Evolutionary conservation across 2,329 filamentous ascomycete genomes (phyloP), one percentile per base, ranked within the genome.

Genomic region (Aureobasidium sp.): DNA sequence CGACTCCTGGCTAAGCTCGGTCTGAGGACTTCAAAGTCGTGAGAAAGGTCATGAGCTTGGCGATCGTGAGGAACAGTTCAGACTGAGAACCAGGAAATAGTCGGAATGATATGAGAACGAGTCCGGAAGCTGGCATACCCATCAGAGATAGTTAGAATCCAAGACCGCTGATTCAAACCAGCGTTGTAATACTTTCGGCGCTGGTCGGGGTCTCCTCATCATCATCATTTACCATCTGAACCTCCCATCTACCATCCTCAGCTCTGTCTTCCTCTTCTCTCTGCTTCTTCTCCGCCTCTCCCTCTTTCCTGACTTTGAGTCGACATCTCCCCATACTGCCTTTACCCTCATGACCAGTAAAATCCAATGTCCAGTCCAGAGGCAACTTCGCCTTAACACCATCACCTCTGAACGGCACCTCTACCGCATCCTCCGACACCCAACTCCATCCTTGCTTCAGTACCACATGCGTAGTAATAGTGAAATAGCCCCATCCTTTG

Each of bases 391-490:
- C 74, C 53, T 78, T 77, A 13, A 67, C 69, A 11, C 33, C 29
- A 29, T 45, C 18, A 74, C 74, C 10, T 74, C 77, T 25, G 33
- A 76, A 71, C 1, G 71, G 71, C 20, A 74, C 71, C 38, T 74
- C 71, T 25, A 74, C 71, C 11, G 77, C 77, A 29, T 80, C 78
- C 23, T 77, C 75, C 7, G 77, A 76, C 1, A 83, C 72, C 82
- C 82, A 84, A 7, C 71, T 74, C 61, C 81, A 84, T 1, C 80
- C 79, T 7, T 76, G 73, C 54, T 82, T 82, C 38, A 84, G 71
- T 2, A 82, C 71, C 4, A 83, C 75, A 47, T 76, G 72, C 0
- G 77, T 78, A 16, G 74, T 69, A n/a, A 83, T 73, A 1, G 71
- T 75, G 67, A 84, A 84, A 6, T 65, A 70, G 0, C 81, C 81